Conservation (phyloP, 2,329 filamentous ascomycete species). For the Fusarium tupiense region DNA sequence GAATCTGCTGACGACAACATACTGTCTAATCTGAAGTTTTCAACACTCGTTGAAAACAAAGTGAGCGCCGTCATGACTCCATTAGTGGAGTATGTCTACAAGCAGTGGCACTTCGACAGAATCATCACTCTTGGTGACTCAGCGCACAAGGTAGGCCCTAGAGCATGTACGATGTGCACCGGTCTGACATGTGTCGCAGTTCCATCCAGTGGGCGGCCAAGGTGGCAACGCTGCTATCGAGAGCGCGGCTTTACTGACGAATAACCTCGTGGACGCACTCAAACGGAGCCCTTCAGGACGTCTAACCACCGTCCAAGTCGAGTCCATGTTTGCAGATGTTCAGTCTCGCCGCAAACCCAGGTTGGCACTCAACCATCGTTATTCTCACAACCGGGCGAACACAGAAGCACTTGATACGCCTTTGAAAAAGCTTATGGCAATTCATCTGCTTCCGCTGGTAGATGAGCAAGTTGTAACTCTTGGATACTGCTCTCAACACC, state of each 20-base stretch:
- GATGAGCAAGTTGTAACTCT: not conserved
- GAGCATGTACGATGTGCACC: too few species aligned
- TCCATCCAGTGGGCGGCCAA: not conserved
- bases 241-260: not conserved
- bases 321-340: not conserved
- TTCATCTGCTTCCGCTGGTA: not conserved
- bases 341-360: not conserved
- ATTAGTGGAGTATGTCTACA: not conserved
- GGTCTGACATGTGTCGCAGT: not conserved
- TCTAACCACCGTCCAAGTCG: not conserved
- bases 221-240: slow-evolving; percentile 3
- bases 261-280: not conserved
- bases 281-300: not conserved
- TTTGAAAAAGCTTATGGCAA: not conserved
- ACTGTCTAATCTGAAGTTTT: not conserved
- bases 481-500: not conserved
- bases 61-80: not conserved
- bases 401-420: not conserved
- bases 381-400: not conserved
- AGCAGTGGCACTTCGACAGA: not conserved
- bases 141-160: not conserved
- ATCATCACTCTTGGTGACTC: not conserved
- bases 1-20: not conserved
- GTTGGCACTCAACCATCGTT: not conserved
- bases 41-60: not conserved